Evolutionary conservation across 768 basidiomycete species (phyloP), one percentile per base, ranked within the genome.

Genomic region (Naematelia aurantialba): DNA sequence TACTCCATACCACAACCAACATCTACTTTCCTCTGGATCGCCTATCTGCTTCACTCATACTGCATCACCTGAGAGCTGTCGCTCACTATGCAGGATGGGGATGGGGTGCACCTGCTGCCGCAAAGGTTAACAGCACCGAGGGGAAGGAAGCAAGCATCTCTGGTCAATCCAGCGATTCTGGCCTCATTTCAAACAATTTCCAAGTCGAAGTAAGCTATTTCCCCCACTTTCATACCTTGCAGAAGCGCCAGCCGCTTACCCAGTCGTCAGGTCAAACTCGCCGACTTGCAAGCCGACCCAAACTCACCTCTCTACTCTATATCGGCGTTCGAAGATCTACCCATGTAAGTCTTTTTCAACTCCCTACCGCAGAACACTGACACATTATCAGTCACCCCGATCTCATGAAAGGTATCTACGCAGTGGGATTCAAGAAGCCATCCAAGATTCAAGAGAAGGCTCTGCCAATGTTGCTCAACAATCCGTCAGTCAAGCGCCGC

Each of bases 361-460:
- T 46, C 21, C 2, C 45, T 21, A 24, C 27, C 50, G 27, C 55
- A 56, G 21, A 46, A 44, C 26, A 52, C 59, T 63, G 46, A 52
- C 31, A n/a, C n/a, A n/a, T n/a, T 21, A 22, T n/a, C 5, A 94
- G 91, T 48, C 85, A 89, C 72, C 81, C 84, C 47, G 89, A 96
- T 75, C 82, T 98, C 34, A 83, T 97, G 60, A 93, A 93, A 78
- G 96, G 94, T 21, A 82, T 98, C 29, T 96, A 91, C 73, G 87
- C 88, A 46, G 88, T 96, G 85, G 90, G 90, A 21, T 99, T 98
- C 78, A 88, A 89, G 53, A 96, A 93, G 77, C 96, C 96, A 5
- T 97, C 93, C 29, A 98, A 98, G 80, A 98, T 99, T 65, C 96
- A 99, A 80, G 94, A 97, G 80, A 86, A 89, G 63, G 96, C 96